Conservation (phyloP, 345 rosid species). For the Murraya paniculata region DNA sequence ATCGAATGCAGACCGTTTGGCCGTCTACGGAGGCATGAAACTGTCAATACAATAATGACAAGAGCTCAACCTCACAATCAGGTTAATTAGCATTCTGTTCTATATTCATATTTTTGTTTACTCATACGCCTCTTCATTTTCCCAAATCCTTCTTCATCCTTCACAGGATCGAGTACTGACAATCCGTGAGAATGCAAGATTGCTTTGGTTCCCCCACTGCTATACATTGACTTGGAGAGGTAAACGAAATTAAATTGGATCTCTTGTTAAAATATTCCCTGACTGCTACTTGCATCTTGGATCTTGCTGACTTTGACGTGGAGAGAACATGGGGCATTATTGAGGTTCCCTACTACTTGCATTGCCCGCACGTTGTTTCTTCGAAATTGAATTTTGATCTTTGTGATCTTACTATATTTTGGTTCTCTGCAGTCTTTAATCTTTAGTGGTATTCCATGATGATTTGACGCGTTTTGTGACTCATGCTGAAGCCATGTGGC, state of each 20-base stretch:
- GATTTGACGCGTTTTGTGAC: neutral
- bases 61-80: conserved; percentile 47
- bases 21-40: conserved; percentile 40
- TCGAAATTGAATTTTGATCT: neutral
- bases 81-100: conserved; percentile 2
- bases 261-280: neutral
- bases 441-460: neutral
- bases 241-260: conserved; percentile 5
- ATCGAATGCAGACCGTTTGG: conserved; percentile 36
- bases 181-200: conserved; percentile 45
- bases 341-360: neutral
- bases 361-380: neutral
- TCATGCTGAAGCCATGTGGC: no score
- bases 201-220: conserved; percentile 48
- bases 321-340: neutral
- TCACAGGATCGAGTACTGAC: conserved; percentile 42
- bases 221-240: conserved; percentile 38
- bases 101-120: neutral
- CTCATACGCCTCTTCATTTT: neutral
- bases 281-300: neutral
- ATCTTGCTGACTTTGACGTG: neutral
- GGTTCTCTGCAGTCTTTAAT: neutral
- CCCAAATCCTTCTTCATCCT: conserved; percentile 33
- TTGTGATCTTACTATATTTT: neutral
- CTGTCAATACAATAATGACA: conserved; percentile 37